Evolutionary conservation across 108 stramenopile genomes (phyloP), one percentile per base, ranked within the genome.

Genomic region (Conticribra weissflogii): DNA sequence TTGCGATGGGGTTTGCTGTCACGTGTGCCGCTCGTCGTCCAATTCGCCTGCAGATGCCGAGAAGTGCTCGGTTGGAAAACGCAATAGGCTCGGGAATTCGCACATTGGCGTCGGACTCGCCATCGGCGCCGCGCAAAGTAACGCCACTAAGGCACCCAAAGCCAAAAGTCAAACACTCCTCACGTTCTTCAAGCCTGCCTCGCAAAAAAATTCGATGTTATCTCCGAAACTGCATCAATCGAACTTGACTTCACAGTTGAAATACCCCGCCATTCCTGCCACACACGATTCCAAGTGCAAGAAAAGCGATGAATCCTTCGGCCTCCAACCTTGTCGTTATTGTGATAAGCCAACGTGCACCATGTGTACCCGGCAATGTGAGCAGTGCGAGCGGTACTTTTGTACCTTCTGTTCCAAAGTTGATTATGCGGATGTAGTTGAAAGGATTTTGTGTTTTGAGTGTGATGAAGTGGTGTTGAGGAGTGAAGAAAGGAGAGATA

Each of bases 321-420:
- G 49, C 47, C 47, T 63, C 15, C 24, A 33, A 27, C 63, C 45
- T 15, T 76, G 75, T 53, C 44, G 50, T 18, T 76, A 76, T 54
- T 76, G 75, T 28, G 75, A 76, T 25, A 69, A 63, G 48, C 62
- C 69, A 19, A 70, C 75, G 7, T 76, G 75, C 41, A 16, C 12
- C 1, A 28, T 60, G 2, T 76, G 75, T 34, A 64, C 29, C 5
- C 32, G 70, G 44, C 68, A 36, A 24, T 76, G 75, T 57, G 75
- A 76, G 47, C 51, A 46, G 30, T 76, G 75, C 34, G 24, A 47
- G 21, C 61, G 30, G 44, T 27, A 56, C 30, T 76, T 63, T 63
- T 76, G 75, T 54, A 64, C 75, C 25, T 76, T 76, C 48, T 76
- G 75, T 51, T 71, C 69, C 9, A 76, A 56, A 32, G 69, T 76